These are phyloP conservation scores for Nicotiana noctiflora DNA, from an alignment of 257 asterid genomes.

Conservation along the genomic window DNA sequence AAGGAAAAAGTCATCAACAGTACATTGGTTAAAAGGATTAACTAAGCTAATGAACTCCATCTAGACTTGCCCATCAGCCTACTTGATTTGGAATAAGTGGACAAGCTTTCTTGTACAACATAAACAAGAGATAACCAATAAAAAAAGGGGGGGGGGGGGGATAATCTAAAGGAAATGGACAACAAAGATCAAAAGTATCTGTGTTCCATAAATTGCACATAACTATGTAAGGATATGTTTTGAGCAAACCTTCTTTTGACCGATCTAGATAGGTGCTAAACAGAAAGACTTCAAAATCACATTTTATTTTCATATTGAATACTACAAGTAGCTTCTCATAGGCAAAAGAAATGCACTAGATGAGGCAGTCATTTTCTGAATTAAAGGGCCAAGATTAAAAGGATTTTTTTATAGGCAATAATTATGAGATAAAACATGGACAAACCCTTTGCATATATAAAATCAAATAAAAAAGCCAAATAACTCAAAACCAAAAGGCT, in stretches of 20 bases:
- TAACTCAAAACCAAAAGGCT: background rate
- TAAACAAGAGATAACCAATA: background rate
- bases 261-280: background rate
- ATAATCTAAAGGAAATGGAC: background rate
- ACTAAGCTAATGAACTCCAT: background rate
- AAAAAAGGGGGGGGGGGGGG: background rate
- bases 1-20: background rate
- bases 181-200: background rate
- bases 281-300: background rate
- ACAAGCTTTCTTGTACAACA: background rate
- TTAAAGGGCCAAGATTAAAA: background rate
- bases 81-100: background rate
- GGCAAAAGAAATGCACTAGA: background rate
- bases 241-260: background rate
- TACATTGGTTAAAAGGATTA: background rate
- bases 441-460: background rate
- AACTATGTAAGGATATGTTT: background rate
- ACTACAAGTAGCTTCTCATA: background rate
- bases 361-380: background rate
- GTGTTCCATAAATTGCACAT: background rate
- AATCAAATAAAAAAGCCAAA: background rate
- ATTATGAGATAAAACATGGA: background rate
- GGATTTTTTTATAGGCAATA: background rate
- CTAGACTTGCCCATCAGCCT: background rate
- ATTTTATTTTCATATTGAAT: background rate